Evolutionary conservation across 1,139 yeast genomes (phyloP).

Genomic region (Saccharomycopsis phalli): DNA sequence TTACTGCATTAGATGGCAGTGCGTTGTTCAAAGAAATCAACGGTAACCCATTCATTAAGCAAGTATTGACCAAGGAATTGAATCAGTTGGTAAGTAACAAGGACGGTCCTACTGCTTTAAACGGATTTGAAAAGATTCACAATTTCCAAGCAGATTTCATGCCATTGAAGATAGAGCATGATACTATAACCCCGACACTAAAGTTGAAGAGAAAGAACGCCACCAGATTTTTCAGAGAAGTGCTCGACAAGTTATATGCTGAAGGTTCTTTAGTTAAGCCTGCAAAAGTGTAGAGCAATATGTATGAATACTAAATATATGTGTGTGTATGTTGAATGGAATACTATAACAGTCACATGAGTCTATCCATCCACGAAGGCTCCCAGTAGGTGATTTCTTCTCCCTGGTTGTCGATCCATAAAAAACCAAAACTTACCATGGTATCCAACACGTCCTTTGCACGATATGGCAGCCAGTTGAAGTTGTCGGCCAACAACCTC

Average conservation of each 20-base stretch:
- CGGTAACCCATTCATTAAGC: slow-evolving; percentile 23
- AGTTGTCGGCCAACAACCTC: slow-evolving; percentile 57
- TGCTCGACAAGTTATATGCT: slow-evolving; percentile 46
- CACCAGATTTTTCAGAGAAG: slow-evolving; percentile 38
- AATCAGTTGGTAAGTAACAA: slow-evolving; percentile 24
- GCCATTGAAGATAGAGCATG: slow-evolving; percentile 57
- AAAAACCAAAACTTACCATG: slow-evolving; percentile 69
- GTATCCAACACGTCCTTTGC: slow-evolving; percentile 61
- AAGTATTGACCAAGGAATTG: slow-evolving; percentile 23
- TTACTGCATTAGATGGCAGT: slow-evolving; percentile 5
- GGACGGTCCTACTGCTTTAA: slow-evolving; percentile 22
- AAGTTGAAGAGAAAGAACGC: slow-evolving; percentile 62
- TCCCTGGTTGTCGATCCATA: slow-evolving; percentile 70
- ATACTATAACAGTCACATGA: background rate
- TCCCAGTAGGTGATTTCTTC: slow-evolving; percentile 58
- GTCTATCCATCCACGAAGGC: slow-evolving; percentile 37
- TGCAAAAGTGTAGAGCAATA: slow-evolving; percentile 9
- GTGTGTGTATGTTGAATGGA: background rate
- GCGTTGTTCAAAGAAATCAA: slow-evolving; percentile 27
- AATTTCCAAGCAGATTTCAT: slow-evolving; percentile 52
- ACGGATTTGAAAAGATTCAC: slow-evolving; percentile 55
- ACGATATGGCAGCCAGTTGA: slow-evolving; percentile 60
- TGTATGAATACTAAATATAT: background rate
- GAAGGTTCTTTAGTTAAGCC: slow-evolving; percentile 40
- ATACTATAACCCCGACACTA: slow-evolving; percentile 66